phyloP scores from a whole-genome alignment of 2,329 filamentous ascomycete species.

The Alternaria atra region DNA sequence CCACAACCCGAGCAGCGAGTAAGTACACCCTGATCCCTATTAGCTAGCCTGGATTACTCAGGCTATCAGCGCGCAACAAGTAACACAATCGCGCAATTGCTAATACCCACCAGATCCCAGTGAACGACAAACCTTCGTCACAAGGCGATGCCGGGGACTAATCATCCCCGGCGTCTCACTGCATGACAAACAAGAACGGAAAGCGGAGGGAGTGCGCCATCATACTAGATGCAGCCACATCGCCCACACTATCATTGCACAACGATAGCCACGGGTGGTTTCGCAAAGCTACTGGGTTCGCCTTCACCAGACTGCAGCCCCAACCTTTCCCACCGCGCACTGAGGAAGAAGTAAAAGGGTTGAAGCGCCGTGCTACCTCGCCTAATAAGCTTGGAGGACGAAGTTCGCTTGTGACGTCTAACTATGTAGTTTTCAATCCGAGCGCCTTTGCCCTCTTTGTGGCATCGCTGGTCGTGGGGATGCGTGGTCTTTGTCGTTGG shows the following conservation, averaged over 20 bases:
- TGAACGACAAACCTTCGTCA: constrained; percentile 41
- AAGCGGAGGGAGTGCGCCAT: constrained; percentile 46
- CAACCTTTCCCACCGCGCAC: constrained; percentile 40
- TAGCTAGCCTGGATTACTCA: not conserved
- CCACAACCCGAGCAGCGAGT: constrained; percentile 41
- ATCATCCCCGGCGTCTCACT: constrained; percentile 31
- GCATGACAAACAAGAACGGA: constrained; percentile 47
- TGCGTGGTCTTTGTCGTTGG: constrained; percentile 41
- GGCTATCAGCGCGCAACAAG: not conserved
- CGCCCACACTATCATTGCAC: constrained; percentile 29
- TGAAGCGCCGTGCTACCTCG: constrained; percentile 38
- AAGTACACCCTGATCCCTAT: constrained; percentile 16
- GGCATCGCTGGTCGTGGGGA: constrained; percentile 29
- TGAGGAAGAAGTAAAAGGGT: constrained; percentile 47
- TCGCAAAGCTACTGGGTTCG: constrained; percentile 29
- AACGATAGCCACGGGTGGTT: constrained; percentile 16
- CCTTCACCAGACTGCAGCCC: constrained; percentile 14
- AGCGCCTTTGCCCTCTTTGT: constrained; percentile 34
- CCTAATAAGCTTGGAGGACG: constrained; percentile 24
- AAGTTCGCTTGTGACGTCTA: constrained; percentile 38
- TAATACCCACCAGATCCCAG: constrained; percentile 32
- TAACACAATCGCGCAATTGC: not conserved
- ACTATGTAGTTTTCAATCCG: constrained; percentile 50
- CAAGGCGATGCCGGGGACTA: constrained; percentile 34
- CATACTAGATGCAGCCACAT: constrained; percentile 34